A percentile compares a stretch with the other conserved stretches of the same genome.
phyloP scores from a whole-genome alignment of 768 basidiomycete species.

The Suillus fuscotomentosus region DNA sequence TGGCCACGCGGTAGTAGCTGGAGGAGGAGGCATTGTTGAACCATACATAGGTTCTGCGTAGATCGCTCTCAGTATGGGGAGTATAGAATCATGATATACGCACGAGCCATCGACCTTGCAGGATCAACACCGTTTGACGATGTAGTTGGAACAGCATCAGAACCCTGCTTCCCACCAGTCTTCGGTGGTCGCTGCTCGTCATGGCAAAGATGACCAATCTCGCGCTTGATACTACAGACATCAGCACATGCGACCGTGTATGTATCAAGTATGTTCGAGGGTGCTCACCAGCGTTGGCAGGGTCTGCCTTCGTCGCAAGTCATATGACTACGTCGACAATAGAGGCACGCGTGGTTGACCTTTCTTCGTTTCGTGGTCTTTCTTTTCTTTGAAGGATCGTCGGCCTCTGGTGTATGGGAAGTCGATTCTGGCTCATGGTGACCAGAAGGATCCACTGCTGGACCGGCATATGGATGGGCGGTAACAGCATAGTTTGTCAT shows the following conservation, averaged over 20 bases:
- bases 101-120: conserved; percentile 30
- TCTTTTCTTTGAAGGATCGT: conserved; percentile 36
- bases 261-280: conserved; percentile 10
- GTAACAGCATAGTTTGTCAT: conserved; percentile 27
- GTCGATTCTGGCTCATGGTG: conserved; percentile 27
- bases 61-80: background rate
- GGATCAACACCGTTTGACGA: conserved; percentile 30
- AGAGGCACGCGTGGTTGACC: conserved; percentile 91
- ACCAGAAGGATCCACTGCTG: conserved; percentile 11
- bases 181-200: conserved; percentile 71
- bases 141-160: conserved; percentile 17
- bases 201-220: conserved; percentile 93
- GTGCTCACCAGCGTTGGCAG: conserved; percentile 86
- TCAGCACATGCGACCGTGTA: conserved; percentile 11
- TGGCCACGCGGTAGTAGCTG: conserved; percentile 50
- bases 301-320: conserved; percentile 88
- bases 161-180: conserved; percentile 40
- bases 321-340: conserved; percentile 92
- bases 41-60: conserved; percentile 24
- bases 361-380: conserved; percentile 67
- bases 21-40: conserved; percentile 17
- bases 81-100: background rate
- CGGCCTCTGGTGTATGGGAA: conserved; percentile 23
- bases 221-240: conserved; percentile 79
- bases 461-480: conserved; percentile 23